Conservation (phyloP, 768 basidiomycete species). For the Symmetrospora coprosmae region DNA sequence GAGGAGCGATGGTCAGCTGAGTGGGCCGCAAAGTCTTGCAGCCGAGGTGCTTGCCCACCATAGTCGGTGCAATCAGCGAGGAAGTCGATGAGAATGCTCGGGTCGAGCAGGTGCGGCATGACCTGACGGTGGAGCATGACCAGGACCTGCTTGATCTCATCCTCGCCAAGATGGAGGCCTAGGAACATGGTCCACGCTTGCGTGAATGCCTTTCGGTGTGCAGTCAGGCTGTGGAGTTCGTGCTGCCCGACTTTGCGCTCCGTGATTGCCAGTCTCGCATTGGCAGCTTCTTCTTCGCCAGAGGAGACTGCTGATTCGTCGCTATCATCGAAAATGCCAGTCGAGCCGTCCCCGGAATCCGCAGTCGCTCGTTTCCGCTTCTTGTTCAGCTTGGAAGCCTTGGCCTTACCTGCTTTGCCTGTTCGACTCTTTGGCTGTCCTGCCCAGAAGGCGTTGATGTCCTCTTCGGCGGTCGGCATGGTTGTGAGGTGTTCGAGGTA, state of each 20-base stretch:
- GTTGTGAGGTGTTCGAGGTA: slow-evolving; percentile 55
- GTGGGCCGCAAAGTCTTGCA: too few relatives aligned
- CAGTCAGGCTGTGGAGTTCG: slow-evolving; percentile 44
- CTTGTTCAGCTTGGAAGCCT: slow-evolving; percentile 17
- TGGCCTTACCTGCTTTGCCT: neutral
- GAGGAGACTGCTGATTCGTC: slow-evolving; percentile 49
- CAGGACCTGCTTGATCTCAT: slow-evolving; percentile 47
- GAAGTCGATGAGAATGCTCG: slow-evolving; percentile 81
- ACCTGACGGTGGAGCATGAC: slow-evolving; percentile 70
- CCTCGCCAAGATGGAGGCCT: slow-evolving; percentile 36
- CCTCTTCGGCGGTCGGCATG: slow-evolving; percentile 56
- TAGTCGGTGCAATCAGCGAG: slow-evolving; percentile 66
- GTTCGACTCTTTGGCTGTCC: slow-evolving; percentile 45
- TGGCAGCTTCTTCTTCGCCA: slow-evolving; percentile 24
- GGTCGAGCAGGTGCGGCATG: slow-evolving; percentile 64
- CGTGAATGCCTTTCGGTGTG: slow-evolving; percentile 68
- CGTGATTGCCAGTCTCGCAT: slow-evolving; percentile 2
- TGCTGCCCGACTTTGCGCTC: slow-evolving; percentile 55
- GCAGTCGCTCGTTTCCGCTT: slow-evolving; percentile 35
- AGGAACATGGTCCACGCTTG: slow-evolving; percentile 63
- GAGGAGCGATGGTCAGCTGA: too few relatives aligned
- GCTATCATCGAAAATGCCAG: slow-evolving; percentile 40
- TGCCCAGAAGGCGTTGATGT: slow-evolving; percentile 68
- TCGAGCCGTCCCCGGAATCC: too few relatives aligned
- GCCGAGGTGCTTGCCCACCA: slow-evolving; percentile 42